A percentile compares a stretch with the other conserved stretches of the same genome.
Conservation (phyloP, 1,284 basidiomycete species). For the Phellopilus nigrolimitatus region DNA sequence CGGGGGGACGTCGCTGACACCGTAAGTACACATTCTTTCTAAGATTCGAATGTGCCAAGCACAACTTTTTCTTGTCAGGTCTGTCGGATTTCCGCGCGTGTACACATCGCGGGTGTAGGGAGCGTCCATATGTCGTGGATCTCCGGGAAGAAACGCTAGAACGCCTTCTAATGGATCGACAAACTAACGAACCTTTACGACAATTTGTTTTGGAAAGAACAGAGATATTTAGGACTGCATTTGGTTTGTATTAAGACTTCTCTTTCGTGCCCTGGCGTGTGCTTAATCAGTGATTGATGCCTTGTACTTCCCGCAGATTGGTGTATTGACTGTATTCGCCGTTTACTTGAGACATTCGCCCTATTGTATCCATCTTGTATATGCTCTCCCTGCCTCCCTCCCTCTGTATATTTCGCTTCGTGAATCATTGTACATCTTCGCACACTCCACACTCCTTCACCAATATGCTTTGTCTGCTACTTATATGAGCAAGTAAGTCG, state of each 20-base stretch:
- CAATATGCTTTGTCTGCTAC: neutral
- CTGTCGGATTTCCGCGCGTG: conserved; percentile 68
- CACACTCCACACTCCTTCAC: conserved; percentile 5
- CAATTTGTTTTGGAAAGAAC: conserved; percentile 2
- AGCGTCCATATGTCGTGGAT: conserved; percentile 73
- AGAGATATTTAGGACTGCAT: neutral
- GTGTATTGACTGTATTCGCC: conserved; percentile 2
- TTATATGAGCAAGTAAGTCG: conserved; percentile 1
- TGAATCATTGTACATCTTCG: neutral
- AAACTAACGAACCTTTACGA: conserved; percentile 5
- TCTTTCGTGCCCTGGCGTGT: neutral
- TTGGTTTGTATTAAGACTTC: neutral
- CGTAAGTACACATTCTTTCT: conserved; percentile 35
- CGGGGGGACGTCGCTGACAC: conserved; percentile 73
- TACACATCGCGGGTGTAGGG: conserved; percentile 65
- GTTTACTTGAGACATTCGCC: neutral
- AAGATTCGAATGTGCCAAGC: neutral
- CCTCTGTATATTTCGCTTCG: neutral
- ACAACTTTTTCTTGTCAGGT: conserved; percentile 39
- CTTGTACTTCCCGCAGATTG: neutral
- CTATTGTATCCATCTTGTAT: neutral
- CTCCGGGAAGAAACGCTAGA: conserved; percentile 53
- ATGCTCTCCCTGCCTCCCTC: neutral
- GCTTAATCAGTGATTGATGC: neutral
- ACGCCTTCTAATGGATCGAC: neutral